Base-by-base conservation (phyloP, 306 rosid species). In the Parietaria judaica region DNA sequence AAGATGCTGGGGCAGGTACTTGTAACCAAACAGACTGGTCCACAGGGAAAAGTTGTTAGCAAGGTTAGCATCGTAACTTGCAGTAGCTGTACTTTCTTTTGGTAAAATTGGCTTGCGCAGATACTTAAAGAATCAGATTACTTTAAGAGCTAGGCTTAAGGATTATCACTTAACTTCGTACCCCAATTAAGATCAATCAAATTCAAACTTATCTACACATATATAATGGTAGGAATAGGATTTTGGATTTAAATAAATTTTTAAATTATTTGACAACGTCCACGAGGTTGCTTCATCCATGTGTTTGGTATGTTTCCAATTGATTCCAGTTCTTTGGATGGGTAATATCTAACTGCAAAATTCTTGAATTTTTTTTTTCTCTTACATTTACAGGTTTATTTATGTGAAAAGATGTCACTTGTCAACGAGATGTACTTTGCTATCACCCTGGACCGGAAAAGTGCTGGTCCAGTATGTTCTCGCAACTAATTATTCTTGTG, bases 401-500 rank as follows among this genome's bases (percentile, higher is more conserved):
- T 94, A 76, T 86, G 95, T 53, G 72, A 94, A 78, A 94, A 86
- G 72, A 70, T 94, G 68, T 81, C 95, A 43, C 97, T 94, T 63
- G 90, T 81, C 72, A 94, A 94, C 37, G 99, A 94, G 79, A 94
- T 94, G 99, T 94, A 94, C 84, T 94, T 94, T 68, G 94, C 97
- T 60, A 88, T 94, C 56, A 88, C 95, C n/a, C 69, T 94, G 73
- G 99, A 94, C 76, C 95, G 99, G 49, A 82, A 72, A 63, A 71
- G 83, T 67, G 94, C 95, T 57, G 99, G 99, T 56, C 96, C 99
- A 7, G 99, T 92, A 88, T 76, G 95, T 79, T 66, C 69, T 67
- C 66, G 59, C 31, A 48, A 82, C 67, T 41, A 34, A 47, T 5
- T 66, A 53, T 36, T 68, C 65, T 41, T 38, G 9, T 44, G 69